Conservation (phyloP, 192 early-diverging fungal genomes). For the Gryganskiella cystojenkinii region DNA sequence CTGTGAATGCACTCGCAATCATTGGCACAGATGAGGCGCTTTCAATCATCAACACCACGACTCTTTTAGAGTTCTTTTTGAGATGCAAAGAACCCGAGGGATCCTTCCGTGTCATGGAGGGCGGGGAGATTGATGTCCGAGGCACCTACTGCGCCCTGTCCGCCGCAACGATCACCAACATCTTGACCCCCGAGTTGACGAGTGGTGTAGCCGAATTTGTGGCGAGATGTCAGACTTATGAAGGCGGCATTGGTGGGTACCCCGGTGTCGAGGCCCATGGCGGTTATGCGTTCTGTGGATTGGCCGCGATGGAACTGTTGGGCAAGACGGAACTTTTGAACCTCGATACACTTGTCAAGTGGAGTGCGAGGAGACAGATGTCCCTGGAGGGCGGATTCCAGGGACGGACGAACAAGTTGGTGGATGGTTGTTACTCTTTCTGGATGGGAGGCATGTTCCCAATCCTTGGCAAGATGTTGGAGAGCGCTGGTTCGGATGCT, state of each 20-base stretch:
- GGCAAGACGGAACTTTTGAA: slow-evolving; percentile 73
- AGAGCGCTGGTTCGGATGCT: slow-evolving; percentile 22
- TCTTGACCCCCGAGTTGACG: slow-evolving; percentile 84
- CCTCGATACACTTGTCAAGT: slow-evolving; percentile 67
- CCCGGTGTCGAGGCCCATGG: slow-evolving; percentile 94
- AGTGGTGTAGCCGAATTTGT: slow-evolving; percentile 66
- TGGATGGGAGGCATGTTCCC: slow-evolving; percentile 91
- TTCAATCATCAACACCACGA: slow-evolving; percentile 70
- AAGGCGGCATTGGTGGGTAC: slow-evolving; percentile 89
- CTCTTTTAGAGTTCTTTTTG: slow-evolving; percentile 81
- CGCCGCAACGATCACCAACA: slow-evolving; percentile 80
- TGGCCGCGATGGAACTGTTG: slow-evolving; percentile 88
- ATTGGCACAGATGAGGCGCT: slow-evolving; percentile 80
- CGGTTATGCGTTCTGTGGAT: slow-evolving; percentile 94
- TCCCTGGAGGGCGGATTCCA: slow-evolving; percentile 94
- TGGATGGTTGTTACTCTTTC: slow-evolving; percentile 98
- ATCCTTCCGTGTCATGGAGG: slow-evolving; percentile 89
- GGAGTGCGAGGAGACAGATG: slow-evolving; percentile 87
- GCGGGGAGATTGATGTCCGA: slow-evolving; percentile 93
- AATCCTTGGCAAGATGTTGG: slow-evolving; percentile 66
- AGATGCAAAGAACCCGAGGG: slow-evolving; percentile 87
- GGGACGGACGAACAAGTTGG: slow-evolving; percentile 96
- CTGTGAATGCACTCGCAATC: slow-evolving; percentile 83
- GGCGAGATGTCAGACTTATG: slow-evolving; percentile 84
- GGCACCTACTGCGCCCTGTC: slow-evolving; percentile 91